Conservation (phyloP, 129 eudicot species). For the Flaveria sonorensis region DNA sequence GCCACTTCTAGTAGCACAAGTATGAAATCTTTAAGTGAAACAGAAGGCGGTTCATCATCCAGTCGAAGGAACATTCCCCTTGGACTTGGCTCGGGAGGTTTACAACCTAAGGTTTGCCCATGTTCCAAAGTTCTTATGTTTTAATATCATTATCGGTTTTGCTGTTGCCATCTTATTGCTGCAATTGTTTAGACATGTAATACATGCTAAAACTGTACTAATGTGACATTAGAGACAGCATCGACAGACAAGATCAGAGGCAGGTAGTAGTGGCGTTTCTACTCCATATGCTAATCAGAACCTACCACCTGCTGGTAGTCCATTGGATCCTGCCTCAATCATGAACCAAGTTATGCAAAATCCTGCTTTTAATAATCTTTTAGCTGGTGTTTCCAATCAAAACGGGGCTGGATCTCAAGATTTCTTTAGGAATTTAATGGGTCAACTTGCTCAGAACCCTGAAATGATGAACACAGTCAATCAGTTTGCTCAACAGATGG, state of each 20-base stretch:
- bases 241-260: conserved; percentile 44
- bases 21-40: conserved; percentile 23
- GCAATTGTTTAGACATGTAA: not conserved
- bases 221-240: conserved; percentile 53
- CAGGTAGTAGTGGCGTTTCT: conserved; percentile 33
- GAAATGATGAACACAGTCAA: conserved; percentile 81
- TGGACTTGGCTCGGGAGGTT: conserved; percentile 81
- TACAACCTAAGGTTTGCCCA: conserved; percentile 74
- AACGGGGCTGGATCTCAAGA: conserved; percentile 71
- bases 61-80: conserved; percentile 54
- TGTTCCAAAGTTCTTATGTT: not conserved
- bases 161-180: conserved; percentile 3
- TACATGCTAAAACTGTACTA: not conserved
- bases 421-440: conserved; percentile 63
- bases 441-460: conserved; percentile 81
- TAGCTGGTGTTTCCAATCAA: conserved; percentile 79
- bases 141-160: not conserved
- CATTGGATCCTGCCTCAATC: conserved; percentile 52
- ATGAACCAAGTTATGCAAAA: conserved; percentile 66
- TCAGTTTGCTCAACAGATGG: conserved; percentile 86
- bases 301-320: conserved; percentile 39
- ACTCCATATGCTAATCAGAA: conserved; percentile 25
- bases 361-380: conserved; percentile 68
- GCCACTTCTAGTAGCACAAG: conserved; percentile 37
- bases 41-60: conserved; percentile 37